These are phyloP conservation scores for Lachnellula cervina DNA, from an alignment of 2,329 filamentous ascomycete genomes.

Conservation along the genomic window DNA sequence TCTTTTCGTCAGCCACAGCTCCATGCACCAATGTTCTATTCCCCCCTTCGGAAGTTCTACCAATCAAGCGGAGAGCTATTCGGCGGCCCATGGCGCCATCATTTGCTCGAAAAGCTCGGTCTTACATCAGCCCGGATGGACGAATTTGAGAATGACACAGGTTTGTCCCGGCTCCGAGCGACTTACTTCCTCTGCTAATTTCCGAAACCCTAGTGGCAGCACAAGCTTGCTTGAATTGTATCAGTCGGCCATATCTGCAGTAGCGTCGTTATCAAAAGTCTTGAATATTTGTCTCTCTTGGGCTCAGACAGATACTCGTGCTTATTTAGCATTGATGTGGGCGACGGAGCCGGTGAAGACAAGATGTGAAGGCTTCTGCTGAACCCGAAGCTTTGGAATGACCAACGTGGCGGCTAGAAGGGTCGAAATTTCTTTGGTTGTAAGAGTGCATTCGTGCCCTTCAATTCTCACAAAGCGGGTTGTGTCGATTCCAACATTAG, in stretches of 20 bases:
- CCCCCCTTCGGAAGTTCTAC: conserved; percentile 43
- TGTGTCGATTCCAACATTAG: conserved; percentile 29
- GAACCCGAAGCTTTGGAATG: conserved; percentile 23
- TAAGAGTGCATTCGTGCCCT: conserved; percentile 21
- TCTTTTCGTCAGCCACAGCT: conserved; percentile 32
- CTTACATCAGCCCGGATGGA: conserved; percentile 38
- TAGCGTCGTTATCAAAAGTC: conserved; percentile 2
- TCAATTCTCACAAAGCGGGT: conserved; percentile 6
- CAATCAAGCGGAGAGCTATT: conserved; percentile 32
- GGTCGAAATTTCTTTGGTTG: conserved; percentile 28
- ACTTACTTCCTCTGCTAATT: conserved; percentile 29
- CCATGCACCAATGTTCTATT: conserved; percentile 34
- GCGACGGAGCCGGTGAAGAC: conserved; percentile 35
- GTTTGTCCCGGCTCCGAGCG: background rate
- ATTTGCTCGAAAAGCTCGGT: conserved; percentile 40
- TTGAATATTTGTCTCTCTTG: conserved; percentile 22
- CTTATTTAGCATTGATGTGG: conserved; percentile 19
- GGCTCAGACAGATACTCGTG: conserved; percentile 12
- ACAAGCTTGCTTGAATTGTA: conserved; percentile 45
- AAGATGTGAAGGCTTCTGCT: conserved; percentile 19
- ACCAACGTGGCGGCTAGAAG: conserved; percentile 24
- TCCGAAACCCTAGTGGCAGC: conserved; percentile 42
- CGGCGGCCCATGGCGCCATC: conserved; percentile 24
- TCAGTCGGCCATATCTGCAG: conserved; percentile 3
- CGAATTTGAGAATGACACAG: conserved; percentile 14